These are phyloP conservation scores for Cutaneotrichosporon mucoides DNA, from an alignment of 1,284 basidiomycete genomes.

Conservation along the genomic window DNA sequence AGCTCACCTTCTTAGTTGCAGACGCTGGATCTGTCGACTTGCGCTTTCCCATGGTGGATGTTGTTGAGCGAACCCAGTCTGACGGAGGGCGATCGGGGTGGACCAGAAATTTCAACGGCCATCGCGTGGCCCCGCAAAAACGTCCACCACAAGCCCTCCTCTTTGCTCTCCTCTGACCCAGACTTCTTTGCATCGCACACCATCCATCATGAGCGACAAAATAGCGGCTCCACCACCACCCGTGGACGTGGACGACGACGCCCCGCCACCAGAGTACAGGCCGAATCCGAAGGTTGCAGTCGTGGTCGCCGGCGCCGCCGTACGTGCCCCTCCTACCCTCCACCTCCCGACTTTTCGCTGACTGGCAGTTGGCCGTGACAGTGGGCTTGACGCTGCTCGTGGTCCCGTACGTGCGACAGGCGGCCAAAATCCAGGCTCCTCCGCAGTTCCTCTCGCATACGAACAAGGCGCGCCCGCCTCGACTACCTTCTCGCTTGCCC, in stretches of 20 bases:
- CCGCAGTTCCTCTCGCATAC: conserved; percentile 31
- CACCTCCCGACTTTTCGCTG: not conserved
- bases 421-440: conserved; percentile 21
- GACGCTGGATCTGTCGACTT: conserved; percentile 8
- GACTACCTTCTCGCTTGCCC: not conserved
- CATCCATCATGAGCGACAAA: not conserved
- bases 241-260: conserved; percentile 1
- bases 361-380: conserved; percentile 34
- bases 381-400: conserved; percentile 35
- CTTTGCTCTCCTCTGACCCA: not conserved
- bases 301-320: conserved; percentile 40
- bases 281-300: conserved; percentile 38
- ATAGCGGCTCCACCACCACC: not conserved
- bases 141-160: not conserved
- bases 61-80: not conserved
- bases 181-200: not conserved
- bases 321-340: conserved; percentile 15
- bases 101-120: conserved; percentile 8
- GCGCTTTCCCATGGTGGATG: conserved; percentile 19
- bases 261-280: conserved; percentile 9
- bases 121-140: conserved; percentile 17
- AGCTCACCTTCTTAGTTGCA: conserved; percentile 15
- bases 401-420: conserved; percentile 35
- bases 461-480: conserved; percentile 4
- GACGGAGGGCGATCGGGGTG: not conserved